Conservation (phyloP, 176 grass and related monocot genomes). For the Juncus effusus region DNA sequence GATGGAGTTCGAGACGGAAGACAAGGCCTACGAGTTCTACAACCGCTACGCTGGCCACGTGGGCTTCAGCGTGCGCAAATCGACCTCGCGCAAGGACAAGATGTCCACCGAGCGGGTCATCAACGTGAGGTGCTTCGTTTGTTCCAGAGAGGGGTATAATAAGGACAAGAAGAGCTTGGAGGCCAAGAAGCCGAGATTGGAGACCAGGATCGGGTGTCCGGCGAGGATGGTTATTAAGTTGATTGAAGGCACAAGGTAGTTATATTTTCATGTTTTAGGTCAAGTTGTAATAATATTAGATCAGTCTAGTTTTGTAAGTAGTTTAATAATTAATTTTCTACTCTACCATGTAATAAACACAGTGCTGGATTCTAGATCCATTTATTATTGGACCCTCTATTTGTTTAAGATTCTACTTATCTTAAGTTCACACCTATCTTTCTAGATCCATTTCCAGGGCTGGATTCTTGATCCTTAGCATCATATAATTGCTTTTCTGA, state of each 20-base stretch:
- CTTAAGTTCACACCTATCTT: no score
- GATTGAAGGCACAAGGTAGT: constrained; percentile 40
- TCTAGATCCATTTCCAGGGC: no score
- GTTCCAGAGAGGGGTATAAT: constrained; percentile 93
- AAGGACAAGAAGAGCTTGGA: constrained; percentile 93
- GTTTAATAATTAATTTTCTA: no score
- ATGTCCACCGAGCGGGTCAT: constrained; percentile 78
- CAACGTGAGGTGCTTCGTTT: constrained; percentile 91
- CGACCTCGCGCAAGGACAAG: constrained; percentile 73
- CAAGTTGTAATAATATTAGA: no score
- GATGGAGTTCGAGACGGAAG: constrained; percentile 88
- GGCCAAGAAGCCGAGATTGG: constrained; percentile 89
- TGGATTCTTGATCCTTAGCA: no score
- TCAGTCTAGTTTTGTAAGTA: no score
- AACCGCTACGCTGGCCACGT: constrained; percentile 93
- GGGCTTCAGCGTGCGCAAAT: constrained; percentile 97
- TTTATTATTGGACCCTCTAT: no score
- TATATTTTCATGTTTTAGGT: no score
- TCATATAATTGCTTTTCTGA: no score
- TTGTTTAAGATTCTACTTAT: no score
- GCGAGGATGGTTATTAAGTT: constrained; percentile 93
- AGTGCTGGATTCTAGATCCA: no score
- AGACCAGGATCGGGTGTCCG: constrained; percentile 93
- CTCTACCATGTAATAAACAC: no score
- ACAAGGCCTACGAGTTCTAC: constrained; percentile 80